Evolutionary conservation across 306 rosid genomes (phyloP), one percentile per base, ranked within the genome.

Genomic region (Fragaria vesca): DNA sequence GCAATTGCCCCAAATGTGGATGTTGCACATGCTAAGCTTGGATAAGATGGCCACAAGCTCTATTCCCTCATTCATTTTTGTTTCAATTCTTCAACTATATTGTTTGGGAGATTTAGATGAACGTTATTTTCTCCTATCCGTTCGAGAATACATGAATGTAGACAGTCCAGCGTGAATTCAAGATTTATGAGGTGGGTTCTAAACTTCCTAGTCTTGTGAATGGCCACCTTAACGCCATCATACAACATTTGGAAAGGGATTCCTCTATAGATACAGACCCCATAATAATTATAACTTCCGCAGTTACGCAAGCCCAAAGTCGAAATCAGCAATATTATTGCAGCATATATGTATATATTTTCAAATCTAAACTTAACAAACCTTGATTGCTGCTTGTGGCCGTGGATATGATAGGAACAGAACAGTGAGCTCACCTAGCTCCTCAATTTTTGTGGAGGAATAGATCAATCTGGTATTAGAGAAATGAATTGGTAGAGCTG

Each of bases 141-240:
- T 32, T 36, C 66, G 9, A 52, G 24, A 4, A 30, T 72, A 3
- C 1, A 16, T 1, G 32, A 63, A 1, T 26, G 8, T 72, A 72
- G 1, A 63, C 45, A 65, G 1, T 47, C 30, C 0, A 72, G 77
- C 6, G 28, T 79, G 48, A 11, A 12, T 21, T 79, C 13, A 20
- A 79, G 75, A n/a, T 72, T 50, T 28, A 12, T 43, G 54, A 79
- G 66, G 7, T 10, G 38, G 13, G 34, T 24, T 40, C 48, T 79
- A 43, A 72, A 79, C 45, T 15, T 62, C 8, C 3, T 18, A 51
- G 45, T 66, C 54, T 16, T 79, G 13, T 10, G 8, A 3, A 48
- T 11, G 1, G 18, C 6, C 24, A 21, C 26, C 11, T 34, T 65
- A 13, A 76, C 11, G 6, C 26, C 65, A 18, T 46, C 81, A 18